Conservation (phyloP, 202 grass and related monocot genomes). For the Panicum hallii region DNA sequence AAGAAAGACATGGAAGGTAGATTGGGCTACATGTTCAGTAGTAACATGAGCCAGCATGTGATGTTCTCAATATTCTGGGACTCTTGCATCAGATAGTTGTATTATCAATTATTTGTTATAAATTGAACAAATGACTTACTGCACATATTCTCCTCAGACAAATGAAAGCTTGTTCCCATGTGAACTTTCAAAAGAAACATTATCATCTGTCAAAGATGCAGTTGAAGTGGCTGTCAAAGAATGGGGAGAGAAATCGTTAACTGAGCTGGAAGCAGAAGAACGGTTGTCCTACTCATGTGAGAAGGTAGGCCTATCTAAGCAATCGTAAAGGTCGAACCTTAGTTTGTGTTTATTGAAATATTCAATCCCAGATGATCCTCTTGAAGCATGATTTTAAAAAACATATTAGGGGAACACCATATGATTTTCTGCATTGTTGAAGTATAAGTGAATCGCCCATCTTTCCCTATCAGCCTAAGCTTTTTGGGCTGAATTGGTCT, state of each 20-base stretch:
- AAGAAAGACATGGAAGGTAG: slow-evolving; percentile 93
- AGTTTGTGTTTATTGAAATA: neutral
- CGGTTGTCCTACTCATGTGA: slow-evolving; percentile 94
- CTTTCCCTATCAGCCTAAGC: too few species aligned
- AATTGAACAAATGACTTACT: slow-evolving; percentile 34
- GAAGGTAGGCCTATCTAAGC: slow-evolving; percentile 69
- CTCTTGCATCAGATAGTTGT: slow-evolving; percentile 2
- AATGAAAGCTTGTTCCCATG: slow-evolving; percentile 96
- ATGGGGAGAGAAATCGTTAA: slow-evolving; percentile 86
- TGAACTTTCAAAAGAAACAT: slow-evolving; percentile 80
- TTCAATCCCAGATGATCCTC: neutral
- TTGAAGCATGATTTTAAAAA: neutral
- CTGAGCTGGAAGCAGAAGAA: slow-evolving; percentile 96
- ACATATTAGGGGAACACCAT: neutral
- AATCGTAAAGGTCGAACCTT: slow-evolving; percentile 4
- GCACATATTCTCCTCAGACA: slow-evolving; percentile 56
- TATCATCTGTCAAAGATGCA: slow-evolving; percentile 76
- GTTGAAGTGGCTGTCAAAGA: slow-evolving; percentile 88
- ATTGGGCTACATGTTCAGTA: slow-evolving; percentile 41
- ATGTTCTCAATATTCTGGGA: slow-evolving; percentile 24
- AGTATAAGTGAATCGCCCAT: too few species aligned
- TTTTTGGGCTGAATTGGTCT: too few species aligned
- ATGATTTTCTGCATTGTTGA: neutral
- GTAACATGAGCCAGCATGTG: slow-evolving; percentile 26
- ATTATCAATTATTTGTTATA: slow-evolving; percentile 37